Evolutionary conservation across 331 rosid genomes (phyloP).

Genomic region (Erythrophleum ivorense): DNA sequence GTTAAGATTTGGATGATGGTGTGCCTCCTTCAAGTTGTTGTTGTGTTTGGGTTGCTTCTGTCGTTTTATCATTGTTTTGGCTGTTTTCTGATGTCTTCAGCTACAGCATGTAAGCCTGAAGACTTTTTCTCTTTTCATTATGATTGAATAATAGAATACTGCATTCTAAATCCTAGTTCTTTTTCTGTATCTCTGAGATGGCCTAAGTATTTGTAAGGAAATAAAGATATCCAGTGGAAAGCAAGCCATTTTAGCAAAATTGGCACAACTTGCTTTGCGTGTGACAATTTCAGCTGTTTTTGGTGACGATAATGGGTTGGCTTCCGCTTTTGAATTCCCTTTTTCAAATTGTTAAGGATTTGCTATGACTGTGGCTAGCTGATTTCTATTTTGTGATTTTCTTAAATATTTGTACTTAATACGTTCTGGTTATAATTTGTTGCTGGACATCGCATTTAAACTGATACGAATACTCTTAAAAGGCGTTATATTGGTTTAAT

Average conservation of each 20-base stretch:
- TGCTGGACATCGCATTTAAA: too few relatives aligned
- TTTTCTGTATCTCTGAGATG: too few relatives aligned
- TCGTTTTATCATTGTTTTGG: too few relatives aligned
- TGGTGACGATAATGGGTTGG: too few relatives aligned
- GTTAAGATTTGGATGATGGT: not conserved
- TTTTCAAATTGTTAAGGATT: not conserved
- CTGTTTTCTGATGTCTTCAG: too few relatives aligned
- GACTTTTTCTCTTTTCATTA: too few relatives aligned
- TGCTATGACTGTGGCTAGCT: not conserved
- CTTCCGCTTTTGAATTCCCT: not conserved
- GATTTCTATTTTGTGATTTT: not conserved
- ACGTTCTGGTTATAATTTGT: not conserved
- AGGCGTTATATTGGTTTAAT: too few relatives aligned
- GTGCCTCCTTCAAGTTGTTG: not conserved
- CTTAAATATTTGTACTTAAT: not conserved
- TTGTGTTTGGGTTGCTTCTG: not conserved
- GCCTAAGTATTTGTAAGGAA: not conserved
- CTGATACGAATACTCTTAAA: too few relatives aligned
- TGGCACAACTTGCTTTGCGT: not conserved
- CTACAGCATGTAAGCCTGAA: too few relatives aligned
- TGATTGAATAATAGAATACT: too few relatives aligned
- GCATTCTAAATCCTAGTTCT: too few relatives aligned
- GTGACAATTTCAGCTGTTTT: not conserved
- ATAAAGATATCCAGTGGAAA: not conserved
- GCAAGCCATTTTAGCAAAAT: not conserved